These are phyloP conservation scores for Artomyces pyxidatus DNA, from an alignment of 768 basidiomycete genomes.

Conservation along the genomic window DNA sequence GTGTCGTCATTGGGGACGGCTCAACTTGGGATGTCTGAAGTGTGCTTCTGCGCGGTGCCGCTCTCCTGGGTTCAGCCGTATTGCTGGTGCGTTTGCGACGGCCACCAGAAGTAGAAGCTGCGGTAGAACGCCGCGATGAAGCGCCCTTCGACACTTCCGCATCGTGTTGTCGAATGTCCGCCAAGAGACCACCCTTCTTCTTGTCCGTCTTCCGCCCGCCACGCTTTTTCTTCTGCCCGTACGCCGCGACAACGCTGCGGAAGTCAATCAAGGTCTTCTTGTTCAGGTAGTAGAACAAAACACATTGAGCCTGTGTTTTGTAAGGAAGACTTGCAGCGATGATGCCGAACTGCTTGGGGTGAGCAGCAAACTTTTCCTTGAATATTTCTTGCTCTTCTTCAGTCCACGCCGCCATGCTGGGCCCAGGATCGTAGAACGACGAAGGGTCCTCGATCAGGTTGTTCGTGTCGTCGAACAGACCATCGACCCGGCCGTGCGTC, in stretches of 20 bases:
- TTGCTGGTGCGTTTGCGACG: neutral
- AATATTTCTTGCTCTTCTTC: constrained; percentile 74
- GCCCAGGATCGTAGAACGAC: constrained; percentile 67
- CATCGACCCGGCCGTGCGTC: constrained; percentile 48
- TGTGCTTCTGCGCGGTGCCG: constrained; percentile 6
- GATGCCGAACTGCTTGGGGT: constrained; percentile 94
- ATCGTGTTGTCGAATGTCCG: constrained; percentile 77
- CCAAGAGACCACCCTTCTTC: constrained; percentile 73
- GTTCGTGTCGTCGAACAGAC: constrained; percentile 78
- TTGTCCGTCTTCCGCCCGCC: constrained; percentile 48
- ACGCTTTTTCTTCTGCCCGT: constrained; percentile 56
- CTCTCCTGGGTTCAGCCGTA: constrained; percentile 7
- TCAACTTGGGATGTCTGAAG: constrained; percentile 36
- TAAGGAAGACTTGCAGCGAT: constrained; percentile 74
- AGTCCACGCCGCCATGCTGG: constrained; percentile 82
- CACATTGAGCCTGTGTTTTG: constrained; percentile 85
- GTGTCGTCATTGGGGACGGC: constrained; percentile 43
- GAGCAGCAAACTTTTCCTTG: constrained; percentile 69
- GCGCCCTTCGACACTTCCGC: constrained; percentile 28
- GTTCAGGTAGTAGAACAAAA: constrained; percentile 90
- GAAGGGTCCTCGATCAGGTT: constrained; percentile 67
- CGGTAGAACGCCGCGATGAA: constrained; percentile 11
- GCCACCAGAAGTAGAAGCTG: constrained; percentile 3
- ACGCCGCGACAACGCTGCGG: constrained; percentile 60
- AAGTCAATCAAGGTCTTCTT: constrained; percentile 87